Conservation (phyloP, 176 grass and related monocot species). For the Chrysopogon serrulatus region DNA sequence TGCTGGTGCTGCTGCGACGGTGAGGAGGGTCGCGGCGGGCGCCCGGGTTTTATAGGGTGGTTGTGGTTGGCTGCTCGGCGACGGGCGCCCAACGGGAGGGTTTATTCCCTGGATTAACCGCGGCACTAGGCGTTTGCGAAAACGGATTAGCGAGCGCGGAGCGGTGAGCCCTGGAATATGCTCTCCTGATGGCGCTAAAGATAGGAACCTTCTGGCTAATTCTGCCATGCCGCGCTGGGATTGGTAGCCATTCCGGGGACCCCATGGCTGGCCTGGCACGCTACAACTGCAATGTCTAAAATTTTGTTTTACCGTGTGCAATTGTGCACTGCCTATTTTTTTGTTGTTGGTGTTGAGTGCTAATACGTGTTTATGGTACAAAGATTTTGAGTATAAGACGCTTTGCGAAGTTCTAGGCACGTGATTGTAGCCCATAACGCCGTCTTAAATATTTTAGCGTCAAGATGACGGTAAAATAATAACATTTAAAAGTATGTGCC, state of each 20-base stretch:
- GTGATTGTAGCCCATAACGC: neutral
- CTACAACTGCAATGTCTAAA: neutral
- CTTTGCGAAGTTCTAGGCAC: neutral
- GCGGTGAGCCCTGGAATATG: constrained; percentile 31
- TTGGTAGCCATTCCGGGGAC: neutral
- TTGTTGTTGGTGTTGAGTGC: too few relatives aligned
- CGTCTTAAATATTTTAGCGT: neutral
- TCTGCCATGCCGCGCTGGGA: neutral
- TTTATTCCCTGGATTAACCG: constrained; percentile 46
- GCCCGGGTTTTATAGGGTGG: constrained; percentile 23
- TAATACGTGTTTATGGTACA: neutral
- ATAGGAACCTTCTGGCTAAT: neutral
- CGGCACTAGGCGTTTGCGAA: neutral
- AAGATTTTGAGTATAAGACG: neutral
- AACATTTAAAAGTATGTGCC: neutral
- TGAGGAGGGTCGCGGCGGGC: neutral
- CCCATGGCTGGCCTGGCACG: neutral
- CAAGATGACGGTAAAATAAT: neutral
- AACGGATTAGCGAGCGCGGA: neutral
- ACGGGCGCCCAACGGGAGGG: neutral
- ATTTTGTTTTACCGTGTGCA: neutral
- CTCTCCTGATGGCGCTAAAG: neutral
- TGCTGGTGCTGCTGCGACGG: neutral
- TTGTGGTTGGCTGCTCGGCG: neutral
- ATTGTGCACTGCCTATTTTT: neutral